Base-by-base conservation (phyloP, 192 early-diverging fungal genomes). In the Coemansia sp. region DNA sequence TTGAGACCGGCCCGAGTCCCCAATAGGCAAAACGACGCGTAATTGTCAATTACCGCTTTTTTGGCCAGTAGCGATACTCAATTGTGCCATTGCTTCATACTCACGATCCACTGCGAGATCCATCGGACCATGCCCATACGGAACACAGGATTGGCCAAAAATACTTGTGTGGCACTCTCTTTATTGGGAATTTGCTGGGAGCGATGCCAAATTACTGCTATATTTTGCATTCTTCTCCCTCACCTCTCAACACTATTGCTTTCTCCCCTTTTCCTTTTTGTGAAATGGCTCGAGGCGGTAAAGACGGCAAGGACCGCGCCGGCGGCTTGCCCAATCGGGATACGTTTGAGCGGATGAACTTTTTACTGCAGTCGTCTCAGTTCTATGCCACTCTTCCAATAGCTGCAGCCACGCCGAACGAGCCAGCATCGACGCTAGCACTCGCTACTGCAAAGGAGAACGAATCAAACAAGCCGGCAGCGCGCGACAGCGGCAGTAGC, bases 261-360 rank as follows among this genome's bases (percentile, higher is more conserved):
- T 27, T 27, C 4, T 27, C 27, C 27, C n/a, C 10, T 15, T 51
- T 51, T 24, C 20, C 46, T 25, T 32, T 22, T 54, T 54, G 2
- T n/a, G 14, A 12, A 6, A 54, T 54, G 51, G 51, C 51, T 14
- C 12, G 27, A 31, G 51, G 51, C 27, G 29, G 51, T 31, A 54
- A 54, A 31, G 51, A 54, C 17, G 27, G 51, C 51, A 54, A 54
- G 51, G 29, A 54, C 29, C 51, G 51, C 17, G 51, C 27, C 27
- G 51, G 76, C 20, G 35, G 39, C 19, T 58, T 81, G 61, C 78
- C 78, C 27, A 74, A 69, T 57, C 73, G 78, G 38, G 78, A 81
- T 59, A 58, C 71, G 29, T 81, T 51, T 25, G 69, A 81, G 63
- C 64, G 78, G 54, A 75, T 81, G 73, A 81, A 72, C 58, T 81